Conservation (phyloP, 2,329 filamentous ascomycete species). For the Esteya vermicola region DNA sequence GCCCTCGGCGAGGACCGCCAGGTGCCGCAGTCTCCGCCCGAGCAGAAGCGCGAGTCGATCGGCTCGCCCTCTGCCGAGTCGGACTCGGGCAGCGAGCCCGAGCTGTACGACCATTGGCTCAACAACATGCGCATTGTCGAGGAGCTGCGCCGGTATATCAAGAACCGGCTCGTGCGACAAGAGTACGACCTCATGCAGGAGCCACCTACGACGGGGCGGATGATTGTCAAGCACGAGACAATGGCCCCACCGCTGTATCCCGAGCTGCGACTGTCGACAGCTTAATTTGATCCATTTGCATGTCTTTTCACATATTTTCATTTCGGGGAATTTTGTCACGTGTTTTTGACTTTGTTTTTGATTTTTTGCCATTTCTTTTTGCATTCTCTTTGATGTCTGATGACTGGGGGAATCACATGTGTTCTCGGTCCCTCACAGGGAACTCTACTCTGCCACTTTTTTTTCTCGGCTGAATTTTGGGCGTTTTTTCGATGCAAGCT, state of each 20-base stretch:
- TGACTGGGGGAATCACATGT: too few species aligned
- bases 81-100: conserved; percentile 37
- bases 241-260: conserved; percentile 8
- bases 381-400: too few species aligned
- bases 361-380: not conserved
- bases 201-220: conserved; percentile 14
- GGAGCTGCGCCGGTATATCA: conserved; percentile 42
- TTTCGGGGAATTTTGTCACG: too few species aligned
- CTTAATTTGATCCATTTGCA: not conserved
- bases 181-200: conserved; percentile 28
- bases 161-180: conserved; percentile 38
- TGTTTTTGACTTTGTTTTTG: not conserved
- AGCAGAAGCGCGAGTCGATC: conserved; percentile 27
- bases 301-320: not conserved
- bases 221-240: conserved; percentile 7
- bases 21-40: conserved; percentile 13
- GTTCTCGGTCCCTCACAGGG: too few species aligned
- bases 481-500: too few species aligned
- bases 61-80: conserved; percentile 42
- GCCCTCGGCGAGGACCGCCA: conserved; percentile 2
- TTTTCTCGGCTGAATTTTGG: too few species aligned
- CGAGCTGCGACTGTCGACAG: conserved; percentile 8
- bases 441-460: too few species aligned
- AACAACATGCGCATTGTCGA: conserved; percentile 54
- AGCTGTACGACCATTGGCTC: conserved; percentile 50